Evolutionary conservation across 2,329 filamentous ascomycete species (phyloP).

Genomic region (Diplodia mutila): DNA sequence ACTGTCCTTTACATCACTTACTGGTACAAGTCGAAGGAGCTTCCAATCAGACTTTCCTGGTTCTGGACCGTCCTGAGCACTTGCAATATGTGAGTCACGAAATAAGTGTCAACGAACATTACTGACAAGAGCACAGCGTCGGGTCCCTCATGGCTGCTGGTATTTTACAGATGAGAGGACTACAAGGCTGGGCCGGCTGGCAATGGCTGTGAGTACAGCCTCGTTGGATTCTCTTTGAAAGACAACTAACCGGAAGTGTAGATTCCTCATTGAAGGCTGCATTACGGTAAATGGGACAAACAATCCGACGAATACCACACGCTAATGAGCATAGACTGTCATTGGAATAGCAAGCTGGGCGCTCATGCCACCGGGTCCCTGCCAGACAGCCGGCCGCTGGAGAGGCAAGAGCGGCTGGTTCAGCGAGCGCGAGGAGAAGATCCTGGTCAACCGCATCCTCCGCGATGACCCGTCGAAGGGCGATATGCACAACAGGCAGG

Average conservation of each 20-base stretch:
- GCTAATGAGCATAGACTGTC: constrained; percentile 31
- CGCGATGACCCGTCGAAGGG: constrained; percentile 32
- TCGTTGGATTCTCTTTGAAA: not conserved
- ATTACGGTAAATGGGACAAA: constrained; percentile 47
- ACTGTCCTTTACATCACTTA: constrained; percentile 66
- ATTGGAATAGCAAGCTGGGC: constrained; percentile 57
- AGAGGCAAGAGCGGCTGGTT: constrained; percentile 18
- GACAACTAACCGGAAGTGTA: not conserved
- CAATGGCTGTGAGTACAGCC: constrained; percentile 51
- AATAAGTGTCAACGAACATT: rapidly evolving
- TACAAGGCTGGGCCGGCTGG: constrained; percentile 51
- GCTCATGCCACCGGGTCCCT: constrained; percentile 3
- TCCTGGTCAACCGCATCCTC: constrained; percentile 24
- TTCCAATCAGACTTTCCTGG: constrained; percentile 62
- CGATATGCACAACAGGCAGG: constrained; percentile 44
- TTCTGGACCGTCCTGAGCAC: constrained; percentile 63
- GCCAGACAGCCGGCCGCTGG: constrained; percentile 14
- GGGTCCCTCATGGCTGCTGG: constrained; percentile 51
- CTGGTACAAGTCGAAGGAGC: constrained; percentile 67
- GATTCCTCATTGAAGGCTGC: constrained; percentile 34
- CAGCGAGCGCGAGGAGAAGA: constrained; percentile 14
- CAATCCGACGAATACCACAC: not conserved
- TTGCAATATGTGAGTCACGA: constrained; percentile 6
- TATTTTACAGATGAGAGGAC: constrained; percentile 48
- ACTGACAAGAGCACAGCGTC: constrained; percentile 50